A percentile compares a stretch with the other conserved stretches of the same genome.
Evolutionary conservation across 345 rosid genomes (phyloP).

Genomic region (Hibiscus trionum): DNA sequence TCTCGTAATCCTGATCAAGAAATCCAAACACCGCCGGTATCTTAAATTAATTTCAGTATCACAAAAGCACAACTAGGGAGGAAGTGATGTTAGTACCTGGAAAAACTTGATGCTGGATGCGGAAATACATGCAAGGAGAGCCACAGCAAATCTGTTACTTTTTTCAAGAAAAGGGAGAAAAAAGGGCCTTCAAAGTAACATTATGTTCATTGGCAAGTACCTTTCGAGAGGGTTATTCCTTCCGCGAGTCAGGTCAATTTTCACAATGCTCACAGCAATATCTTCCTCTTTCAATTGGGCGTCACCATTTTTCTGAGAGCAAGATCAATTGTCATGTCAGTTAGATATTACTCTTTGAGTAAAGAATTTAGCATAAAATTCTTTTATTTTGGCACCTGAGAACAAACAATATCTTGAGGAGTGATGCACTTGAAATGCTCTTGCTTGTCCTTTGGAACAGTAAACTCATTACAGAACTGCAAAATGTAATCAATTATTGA

Average conservation of each 20-base stretch:
- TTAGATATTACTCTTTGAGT: background rate
- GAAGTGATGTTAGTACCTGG: conserved; percentile 29
- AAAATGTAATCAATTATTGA: background rate
- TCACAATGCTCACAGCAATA: conserved; percentile 32
- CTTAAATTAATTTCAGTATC: background rate
- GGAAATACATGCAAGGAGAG: conserved; percentile 20
- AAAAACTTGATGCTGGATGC: conserved; percentile 34
- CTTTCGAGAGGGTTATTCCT: conserved; percentile 36
- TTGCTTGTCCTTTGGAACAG: conserved; percentile 36
- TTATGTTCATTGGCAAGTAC: conserved; percentile 16
- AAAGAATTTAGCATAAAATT: background rate
- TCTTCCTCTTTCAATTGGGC: conserved; percentile 39
- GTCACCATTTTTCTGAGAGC: conserved; percentile 19
- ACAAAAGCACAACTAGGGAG: background rate
- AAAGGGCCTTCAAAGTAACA: background rate
- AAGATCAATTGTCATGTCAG: conserved; percentile 12
- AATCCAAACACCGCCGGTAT: background rate
- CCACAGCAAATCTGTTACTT: background rate
- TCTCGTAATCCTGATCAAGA: conserved; percentile 35
- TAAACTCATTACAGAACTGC: conserved; percentile 44
- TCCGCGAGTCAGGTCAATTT: conserved; percentile 47
- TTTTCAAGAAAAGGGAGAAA: background rate
- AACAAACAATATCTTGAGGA: conserved; percentile 43
- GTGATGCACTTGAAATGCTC: conserved; percentile 39
- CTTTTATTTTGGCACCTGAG: conserved; percentile 27